Base-by-base conservation (phyloP, 106 monocot genomes). In the Apostasia ramifera region DNA sequence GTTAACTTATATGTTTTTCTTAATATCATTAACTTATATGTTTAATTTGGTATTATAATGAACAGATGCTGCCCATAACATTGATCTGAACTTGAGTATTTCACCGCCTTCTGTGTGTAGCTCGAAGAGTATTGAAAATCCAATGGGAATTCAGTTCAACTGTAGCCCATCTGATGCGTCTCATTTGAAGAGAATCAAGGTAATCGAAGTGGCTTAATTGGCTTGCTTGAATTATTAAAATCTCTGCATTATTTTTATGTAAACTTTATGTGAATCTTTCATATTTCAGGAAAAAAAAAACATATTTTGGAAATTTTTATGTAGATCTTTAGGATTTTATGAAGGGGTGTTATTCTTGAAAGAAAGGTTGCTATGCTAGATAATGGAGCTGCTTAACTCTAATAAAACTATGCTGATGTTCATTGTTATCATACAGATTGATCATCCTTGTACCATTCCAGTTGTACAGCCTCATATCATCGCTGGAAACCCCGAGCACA, bases 31-130 rank as follows among this genome's bases (percentile, higher is more conserved):
- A 11, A 14, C 11, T 62, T 71, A 53, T 71, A 53, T 38, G 3
- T 10, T 48, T 0, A 42, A 47, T 0, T 55, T 55, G 2, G 44
- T 8, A 47, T 2, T 63, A 8, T 48, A 3, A 50, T 45, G 41
- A 6, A 70, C 81, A 79, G 85, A 15, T 71, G 61, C 52, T 58
- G 75, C 66, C 10, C 72, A 57, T 40, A 63, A 72, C 69, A 54
- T 94, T 73, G 87, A 94, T 72, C 61, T 94, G 83, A 79, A 77
- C 66, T 66, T 94, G 74, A 87, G 73, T 48, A 90, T 94, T 58
- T 94, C 87, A 57, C 94, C 85, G 65, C 90, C 90, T 55, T 55
- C 46, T 57, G 38, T 65, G 15, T 68, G 63, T 55, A 71, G 53
- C 68, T 71, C 66, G 14, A 80, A 77, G 52, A 66, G 7, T 40